Evolutionary conservation across 2,329 filamentous ascomycete genomes (phyloP), one percentile per base, ranked within the genome.

Genomic region (Hirsutella minnesotensis): DNA sequence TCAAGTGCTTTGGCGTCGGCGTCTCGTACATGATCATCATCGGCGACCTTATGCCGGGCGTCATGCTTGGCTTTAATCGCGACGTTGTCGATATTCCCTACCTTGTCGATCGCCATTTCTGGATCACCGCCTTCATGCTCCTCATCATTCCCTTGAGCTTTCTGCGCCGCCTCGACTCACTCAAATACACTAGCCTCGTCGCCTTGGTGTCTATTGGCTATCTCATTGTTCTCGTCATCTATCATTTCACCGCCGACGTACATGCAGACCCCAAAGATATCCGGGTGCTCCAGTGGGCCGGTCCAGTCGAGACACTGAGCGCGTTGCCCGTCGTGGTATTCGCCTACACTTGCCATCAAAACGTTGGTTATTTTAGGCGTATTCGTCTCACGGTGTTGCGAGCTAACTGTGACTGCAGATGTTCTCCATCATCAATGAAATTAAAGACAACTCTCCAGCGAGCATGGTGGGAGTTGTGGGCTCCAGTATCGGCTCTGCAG

Each of bases 1-100:
- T 98, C 57, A 98, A 98, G 62, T 98, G 92, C 64, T 98, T 98
- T 59, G 92, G 92, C 31, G 92, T 98, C 9, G 92, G 86, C 19
- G 86, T 96, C 46, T 95, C 88, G 54, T 98, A 98, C 65, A 77
- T 98, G 54, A 98, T 98, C 57, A 96, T 98, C 56, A 96, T 98
- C 53, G 92, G 92, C 40, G 92, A 98, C 60, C 69, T 98, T 48
- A 98, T 98, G 92, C 92, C 92, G 1, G 90, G 88, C 33, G 92
- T 98, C 9, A 80, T 92, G 20, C 68, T 79, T 47, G 92, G 89
- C 4, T 90, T 98, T 61, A 77, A 79, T 47, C 72, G 75, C 39
- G 75, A 76, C 18, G 75, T 72, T 16, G 71, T 76, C 3, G 67
- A 55, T 22, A 56, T 83, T 37, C 74, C 79, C 2, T 96, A 90